Evolutionary conservation across 192 early-diverging fungal species (phyloP).

Genomic region (Podila verticillata): DNA sequence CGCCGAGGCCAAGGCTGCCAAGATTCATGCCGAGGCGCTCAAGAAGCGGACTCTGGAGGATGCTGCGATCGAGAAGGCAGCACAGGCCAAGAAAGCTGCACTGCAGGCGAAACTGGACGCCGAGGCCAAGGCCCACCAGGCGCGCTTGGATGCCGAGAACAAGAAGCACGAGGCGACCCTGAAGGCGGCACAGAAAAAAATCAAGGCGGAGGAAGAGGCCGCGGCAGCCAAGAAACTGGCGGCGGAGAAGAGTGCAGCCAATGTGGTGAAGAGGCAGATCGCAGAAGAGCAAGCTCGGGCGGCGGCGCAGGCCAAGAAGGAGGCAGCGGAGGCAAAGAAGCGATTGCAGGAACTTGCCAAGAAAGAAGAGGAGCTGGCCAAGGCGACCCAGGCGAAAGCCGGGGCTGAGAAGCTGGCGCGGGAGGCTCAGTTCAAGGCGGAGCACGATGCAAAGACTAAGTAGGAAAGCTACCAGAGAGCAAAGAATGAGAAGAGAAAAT

Average conservation of each 20-base stretch:
- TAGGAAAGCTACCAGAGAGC: background rate
- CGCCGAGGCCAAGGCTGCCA: constrained; percentile 9
- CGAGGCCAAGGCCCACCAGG: constrained; percentile 15
- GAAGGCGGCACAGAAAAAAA: constrained; percentile 18
- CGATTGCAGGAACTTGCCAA: constrained; percentile 8
- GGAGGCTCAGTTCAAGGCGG: constrained; percentile 9
- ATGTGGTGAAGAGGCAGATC: constrained; percentile 7
- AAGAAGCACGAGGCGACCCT: constrained; percentile 19
- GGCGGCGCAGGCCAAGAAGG: constrained; percentile 1
- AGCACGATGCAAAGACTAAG: background rate
- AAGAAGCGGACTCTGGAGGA: constrained; percentile 3
- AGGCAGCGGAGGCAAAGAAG: constrained; percentile 18
- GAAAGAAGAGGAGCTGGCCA: constrained; percentile 5
- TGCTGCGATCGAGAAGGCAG: constrained; percentile 15
- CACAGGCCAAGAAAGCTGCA: background rate
- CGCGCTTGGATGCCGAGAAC: constrained; percentile 14
- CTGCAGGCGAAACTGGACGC: constrained; percentile 9
- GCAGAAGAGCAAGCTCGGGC: constrained; percentile 3
- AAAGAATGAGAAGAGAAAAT: background rate
- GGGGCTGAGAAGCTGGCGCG: background rate
- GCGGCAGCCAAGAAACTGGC: constrained; percentile 9
- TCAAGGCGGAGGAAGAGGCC: constrained; percentile 13
- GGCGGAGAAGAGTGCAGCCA: constrained; percentile 9
- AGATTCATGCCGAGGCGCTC: background rate
- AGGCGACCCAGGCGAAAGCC: constrained; percentile 1